Evolutionary conservation across 441 rosid species (phyloP).

Genomic region (Mallotus japonicus): DNA sequence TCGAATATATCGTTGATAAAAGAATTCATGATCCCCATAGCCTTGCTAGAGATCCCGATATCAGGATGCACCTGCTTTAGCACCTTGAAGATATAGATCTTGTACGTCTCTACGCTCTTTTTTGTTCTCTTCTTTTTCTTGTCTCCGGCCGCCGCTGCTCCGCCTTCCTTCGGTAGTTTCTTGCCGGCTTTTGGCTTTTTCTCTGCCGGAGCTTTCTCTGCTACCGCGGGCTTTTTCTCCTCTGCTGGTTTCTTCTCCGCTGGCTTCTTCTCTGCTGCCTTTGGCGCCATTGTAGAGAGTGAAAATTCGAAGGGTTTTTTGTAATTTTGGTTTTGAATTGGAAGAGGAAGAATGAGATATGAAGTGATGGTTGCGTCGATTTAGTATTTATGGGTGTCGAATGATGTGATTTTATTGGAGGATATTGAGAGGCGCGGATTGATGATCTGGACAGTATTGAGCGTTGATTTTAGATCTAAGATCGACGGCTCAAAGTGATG

Average conservation of each 20-base stretch:
- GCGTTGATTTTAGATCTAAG: constrained; percentile 1
- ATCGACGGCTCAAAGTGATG: constrained; percentile 2
- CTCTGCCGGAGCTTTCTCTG: constrained; percentile 39
- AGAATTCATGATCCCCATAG: constrained; percentile 56
- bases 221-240: constrained; percentile 29
- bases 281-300: constrained; percentile 33
- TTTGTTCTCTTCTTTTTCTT: constrained; percentile 40
- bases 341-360: background rate
- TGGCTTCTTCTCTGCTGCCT: constrained; percentile 32
- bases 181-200: constrained; percentile 44
- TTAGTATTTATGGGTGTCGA: constrained; percentile 7
- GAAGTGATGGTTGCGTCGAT: background rate
- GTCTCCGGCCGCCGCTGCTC: constrained; percentile 20
- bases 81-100: constrained; percentile 31
- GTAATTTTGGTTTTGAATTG: background rate
- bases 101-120: constrained; percentile 28
- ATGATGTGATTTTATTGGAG: constrained; percentile 20
- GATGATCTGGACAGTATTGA: background rate
- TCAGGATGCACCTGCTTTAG: constrained; percentile 52
- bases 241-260: constrained; percentile 36
- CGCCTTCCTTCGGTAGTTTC: constrained; percentile 41
- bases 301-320: background rate
- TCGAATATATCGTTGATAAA: constrained; percentile 53
- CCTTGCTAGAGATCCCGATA: constrained; percentile 52
- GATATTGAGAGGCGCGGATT: constrained; percentile 7